Base-by-base conservation (phyloP, 1,139 yeast species). In the Pichia inconspicua region DNA sequence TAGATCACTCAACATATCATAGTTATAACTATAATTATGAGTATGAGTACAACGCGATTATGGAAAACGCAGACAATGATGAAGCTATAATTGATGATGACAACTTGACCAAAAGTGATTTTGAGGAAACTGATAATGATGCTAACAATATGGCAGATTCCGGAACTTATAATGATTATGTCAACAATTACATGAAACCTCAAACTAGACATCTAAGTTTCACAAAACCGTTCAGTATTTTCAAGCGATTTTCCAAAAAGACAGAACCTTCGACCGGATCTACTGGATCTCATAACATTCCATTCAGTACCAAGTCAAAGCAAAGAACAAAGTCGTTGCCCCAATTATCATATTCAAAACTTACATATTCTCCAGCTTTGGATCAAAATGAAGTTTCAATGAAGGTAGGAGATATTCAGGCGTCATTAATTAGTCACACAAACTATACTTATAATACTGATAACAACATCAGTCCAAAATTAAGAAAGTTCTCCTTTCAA, bases 291-390 rank as follows among this genome's bases (percentile, higher is more conserved):
- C 19, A 17, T 17, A 15, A 11, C 11, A 4, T 17, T 11, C 14
- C 32, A n/a, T 11, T 10, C 11, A 4, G 25, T 15, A 25, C 11
- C 19, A 41, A 38, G 17, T 43, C 45, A 22, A 58, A 55, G 34
- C 55, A 54, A 60, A 67, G 89, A 56, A 82, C 88, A 0, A 79
- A 78, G 54, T 82, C 89, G 0, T 66, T 83, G 45, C 90, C 92
- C 0, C 92, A 84, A 60, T 66, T 83, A 42, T 84, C 89, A 0
- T 77, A 76, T 42, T 62, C 72, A 2, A 66, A 63, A 45, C 56
- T 70, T 12, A 52, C 58, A 3, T 70, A 70, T 50, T 54, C 54
- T 30, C 66, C 66, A 1, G 55, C 53, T 5, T 53, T 59, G 19
- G 56, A 56, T 47, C 62, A 55, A 54, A 63, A 52, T 54, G 65